These are phyloP conservation scores for Hypoxylon rubiginosum DNA, from an alignment of 2,329 filamentous ascomycete genomes.

Conservation along the genomic window DNA sequence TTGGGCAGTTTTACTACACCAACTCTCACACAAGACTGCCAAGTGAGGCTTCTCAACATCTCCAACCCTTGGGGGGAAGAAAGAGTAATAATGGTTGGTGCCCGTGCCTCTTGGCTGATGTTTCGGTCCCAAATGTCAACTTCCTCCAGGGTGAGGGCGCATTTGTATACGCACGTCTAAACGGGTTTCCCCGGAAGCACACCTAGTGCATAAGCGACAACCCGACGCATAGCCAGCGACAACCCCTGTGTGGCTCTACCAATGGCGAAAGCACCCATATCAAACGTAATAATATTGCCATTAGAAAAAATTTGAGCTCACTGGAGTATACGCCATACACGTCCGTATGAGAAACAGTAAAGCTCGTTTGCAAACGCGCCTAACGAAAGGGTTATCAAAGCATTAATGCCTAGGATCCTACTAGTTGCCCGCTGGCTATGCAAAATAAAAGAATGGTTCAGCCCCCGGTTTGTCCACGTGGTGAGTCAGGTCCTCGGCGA, in stretches of 20 bases:
- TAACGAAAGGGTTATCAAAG: constrained; percentile 3
- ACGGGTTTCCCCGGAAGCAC: constrained; percentile 12
- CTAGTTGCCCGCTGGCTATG: background rate
- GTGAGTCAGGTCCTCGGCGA: background rate
- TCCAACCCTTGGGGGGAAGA: constrained; percentile 16
- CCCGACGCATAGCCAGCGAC: constrained; percentile 1
- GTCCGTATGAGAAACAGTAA: background rate
- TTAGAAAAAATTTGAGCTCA: background rate
- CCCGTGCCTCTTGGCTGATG: constrained; percentile 38
- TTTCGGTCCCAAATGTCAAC: constrained; percentile 32
- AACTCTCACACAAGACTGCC: constrained; percentile 26
- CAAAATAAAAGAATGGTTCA: background rate
- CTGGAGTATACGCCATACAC: background rate
- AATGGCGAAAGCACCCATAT: constrained; percentile 1
- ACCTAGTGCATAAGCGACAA: constrained; percentile 16
- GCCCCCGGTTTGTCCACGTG: background rate
- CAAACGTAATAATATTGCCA: background rate
- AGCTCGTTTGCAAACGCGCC: background rate
- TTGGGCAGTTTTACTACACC: constrained; percentile 25
- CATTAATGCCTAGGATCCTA: constrained; percentile 11
- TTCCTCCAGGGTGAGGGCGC: constrained; percentile 12
- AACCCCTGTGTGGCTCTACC: constrained; percentile 10
- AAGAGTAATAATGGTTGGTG: constrained; percentile 32
- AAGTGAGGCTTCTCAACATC: constrained; percentile 30
- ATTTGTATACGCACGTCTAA: constrained; percentile 8